phyloP scores from a whole-genome alignment of 2,329 filamentous ascomycete genomes.

The Trichoderma sp. region DNA sequence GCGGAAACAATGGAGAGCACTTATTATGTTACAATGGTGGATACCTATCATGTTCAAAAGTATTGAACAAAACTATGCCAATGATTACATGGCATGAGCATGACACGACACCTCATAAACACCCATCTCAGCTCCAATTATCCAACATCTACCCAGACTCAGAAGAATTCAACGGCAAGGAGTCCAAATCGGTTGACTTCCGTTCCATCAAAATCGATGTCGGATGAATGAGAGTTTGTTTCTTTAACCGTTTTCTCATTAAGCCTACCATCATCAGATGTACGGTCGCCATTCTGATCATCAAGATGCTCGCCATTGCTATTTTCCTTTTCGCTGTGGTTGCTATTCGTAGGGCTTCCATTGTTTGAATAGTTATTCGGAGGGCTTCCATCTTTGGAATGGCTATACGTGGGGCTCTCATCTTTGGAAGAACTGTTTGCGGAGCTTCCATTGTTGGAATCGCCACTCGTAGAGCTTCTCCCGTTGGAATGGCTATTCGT shows the following conservation, averaged over 20 bases:
- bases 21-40: no score
- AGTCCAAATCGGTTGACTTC: neutral
- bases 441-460: neutral
- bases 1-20: neutral
- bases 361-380: neutral
- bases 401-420: neutral
- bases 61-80: neutral
- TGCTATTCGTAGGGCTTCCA: neutral
- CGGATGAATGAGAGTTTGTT: no score
- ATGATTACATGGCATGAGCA: neutral
- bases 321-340: neutral
- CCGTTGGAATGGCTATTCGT: neutral
- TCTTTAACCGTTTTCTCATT: neutral
- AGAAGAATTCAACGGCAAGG: neutral
- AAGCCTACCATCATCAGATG: neutral
- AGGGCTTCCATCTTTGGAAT: neutral
- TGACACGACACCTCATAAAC: neutral
- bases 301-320: neutral
- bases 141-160: neutral
- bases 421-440: neutral
- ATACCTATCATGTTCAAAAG: neutral
- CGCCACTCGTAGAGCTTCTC: neutral
- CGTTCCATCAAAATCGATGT: neutral
- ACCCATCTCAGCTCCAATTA: neutral
- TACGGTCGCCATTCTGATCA: neutral